Percentiles rank a stretch among this genome's conserved stretches.
phyloP scores from a whole-genome alignment of 257 asterid species.

The Penstemon eatonii region DNA sequence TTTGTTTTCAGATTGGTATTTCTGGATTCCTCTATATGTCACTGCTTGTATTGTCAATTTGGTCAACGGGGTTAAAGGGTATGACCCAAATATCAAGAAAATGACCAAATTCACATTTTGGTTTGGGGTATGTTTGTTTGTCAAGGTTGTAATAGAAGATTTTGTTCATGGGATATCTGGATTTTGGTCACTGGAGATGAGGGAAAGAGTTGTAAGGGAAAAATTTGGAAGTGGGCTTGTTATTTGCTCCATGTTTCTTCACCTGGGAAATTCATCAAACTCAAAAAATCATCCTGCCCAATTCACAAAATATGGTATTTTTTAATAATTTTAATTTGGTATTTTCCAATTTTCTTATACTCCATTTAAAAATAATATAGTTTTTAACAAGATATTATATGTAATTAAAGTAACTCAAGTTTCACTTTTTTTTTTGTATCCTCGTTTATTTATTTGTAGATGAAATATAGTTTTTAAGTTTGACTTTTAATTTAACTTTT shows the following conservation, averaged over 20 bases:
- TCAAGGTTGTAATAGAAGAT: conserved; percentile 52
- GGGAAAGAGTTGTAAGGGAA: conserved; percentile 63
- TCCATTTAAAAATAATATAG: background rate
- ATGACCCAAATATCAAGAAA: background rate
- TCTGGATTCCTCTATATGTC: conserved; percentile 46
- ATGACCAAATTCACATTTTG: conserved; percentile 36
- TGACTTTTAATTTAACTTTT: no score
- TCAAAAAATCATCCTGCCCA: conserved; percentile 23
- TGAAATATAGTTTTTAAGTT: no score
- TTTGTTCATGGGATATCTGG: conserved; percentile 31
- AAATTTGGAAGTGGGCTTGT: conserved; percentile 72
- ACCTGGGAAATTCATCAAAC: conserved; percentile 23
- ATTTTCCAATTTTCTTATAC: background rate
- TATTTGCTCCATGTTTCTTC: conserved; percentile 51
- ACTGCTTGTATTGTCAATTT: conserved; percentile 34
- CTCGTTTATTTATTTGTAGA: no score
- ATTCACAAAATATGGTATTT: conserved; percentile 37
- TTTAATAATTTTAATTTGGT: background rate
- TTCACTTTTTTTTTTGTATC: no score
- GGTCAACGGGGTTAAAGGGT: conserved; percentile 28
- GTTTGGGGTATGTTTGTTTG: conserved; percentile 51
- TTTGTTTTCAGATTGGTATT: conserved; percentile 41
- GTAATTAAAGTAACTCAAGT: no score
- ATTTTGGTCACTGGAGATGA: conserved; percentile 55
- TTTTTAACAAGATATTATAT: no score